phyloP scores from a whole-genome alignment of 2,329 filamentous ascomycete genomes.

The Knufia fluminis region DNA sequence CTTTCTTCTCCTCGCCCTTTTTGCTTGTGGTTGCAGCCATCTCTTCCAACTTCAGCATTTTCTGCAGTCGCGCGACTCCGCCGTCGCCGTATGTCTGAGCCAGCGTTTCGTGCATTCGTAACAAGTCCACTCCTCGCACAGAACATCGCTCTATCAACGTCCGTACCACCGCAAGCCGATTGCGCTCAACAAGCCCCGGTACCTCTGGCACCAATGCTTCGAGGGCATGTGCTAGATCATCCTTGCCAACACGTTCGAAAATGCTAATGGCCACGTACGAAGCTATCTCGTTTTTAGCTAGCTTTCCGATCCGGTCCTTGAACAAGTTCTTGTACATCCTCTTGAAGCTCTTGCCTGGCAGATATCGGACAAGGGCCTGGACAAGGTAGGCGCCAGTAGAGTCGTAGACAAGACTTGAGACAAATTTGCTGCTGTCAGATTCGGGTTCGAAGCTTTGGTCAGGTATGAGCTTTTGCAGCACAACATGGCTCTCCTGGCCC shows the following conservation, averaged over 20 bases:
- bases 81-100: constrained; percentile 49
- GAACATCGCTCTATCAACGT: constrained; percentile 74
- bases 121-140: constrained; percentile 53
- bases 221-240: constrained; percentile 68
- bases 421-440: constrained; percentile 65
- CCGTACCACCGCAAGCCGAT: constrained; percentile 69
- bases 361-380: constrained; percentile 71
- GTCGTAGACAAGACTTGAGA: constrained; percentile 83
- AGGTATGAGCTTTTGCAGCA: constrained; percentile 70
- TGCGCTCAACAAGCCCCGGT: constrained; percentile 61
- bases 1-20: constrained; percentile 40
- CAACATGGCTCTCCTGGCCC: constrained; percentile 54
- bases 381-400: constrained; percentile 80
- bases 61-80: constrained; percentile 43
- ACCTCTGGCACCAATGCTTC: constrained; percentile 65
- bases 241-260: constrained; percentile 73
- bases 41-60: constrained; percentile 50
- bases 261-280: constrained; percentile 78
- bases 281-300: constrained; percentile 83
- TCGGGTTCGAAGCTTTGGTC: constrained; percentile 67
- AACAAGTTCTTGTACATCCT: constrained; percentile 72
- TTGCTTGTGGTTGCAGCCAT: constrained; percentile 39
- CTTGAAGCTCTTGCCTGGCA: constrained; percentile 86
- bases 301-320: constrained; percentile 65
- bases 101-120: constrained; percentile 47